Evolutionary conservation across 2,329 filamentous ascomycete genomes (phyloP), one percentile per base, ranked within the genome.

Genomic region (Aspergillus tamarii): DNA sequence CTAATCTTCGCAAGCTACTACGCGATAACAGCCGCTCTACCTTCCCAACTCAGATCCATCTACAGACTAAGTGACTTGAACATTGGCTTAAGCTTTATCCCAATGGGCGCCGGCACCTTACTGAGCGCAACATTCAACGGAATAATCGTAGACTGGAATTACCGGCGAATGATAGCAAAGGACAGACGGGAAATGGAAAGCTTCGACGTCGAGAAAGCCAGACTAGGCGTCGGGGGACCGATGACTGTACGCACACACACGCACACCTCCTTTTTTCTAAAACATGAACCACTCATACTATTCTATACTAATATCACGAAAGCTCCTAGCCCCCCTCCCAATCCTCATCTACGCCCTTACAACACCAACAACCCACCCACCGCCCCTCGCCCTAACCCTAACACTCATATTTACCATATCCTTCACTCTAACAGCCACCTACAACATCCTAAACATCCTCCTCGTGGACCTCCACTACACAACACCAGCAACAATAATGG

Each of bases 1-100:
- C 63, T 82, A 8, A 70, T 84, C 34, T 85, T 84, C 66, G 81
- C 81, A 4, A 78, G 77, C 4, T 84, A 82, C 73, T 83, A 84
- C 69, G 78, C 79, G 45, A 74, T 84, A 14, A 79, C 80, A 41
- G 78, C 81, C 2, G 26, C 16, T 4, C 14, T 52, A 30, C 26
- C 26, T 16, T 52, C 48, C 14, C 48, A 19, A 2, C 48, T 52
- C 48, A 28, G 19, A 6, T 52, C 48, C 3, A 30, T 30, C 48
- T 52, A 30, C 16, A 16, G 48, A 11, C 26, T 30, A 28, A 30
- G 26, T n/a, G 48, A 52, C 23, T 11, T 52, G 4, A 21, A n/a
- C 8, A 52, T 52, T 3, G 48, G 48, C 6, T 8, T 30, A 30
- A 30, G 26, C 14, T 52, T 52, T 5, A 32, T 52, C 26, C 26